Base-by-base conservation (phyloP, 106 monocot genomes). In the Dendrobium huoshanense region DNA sequence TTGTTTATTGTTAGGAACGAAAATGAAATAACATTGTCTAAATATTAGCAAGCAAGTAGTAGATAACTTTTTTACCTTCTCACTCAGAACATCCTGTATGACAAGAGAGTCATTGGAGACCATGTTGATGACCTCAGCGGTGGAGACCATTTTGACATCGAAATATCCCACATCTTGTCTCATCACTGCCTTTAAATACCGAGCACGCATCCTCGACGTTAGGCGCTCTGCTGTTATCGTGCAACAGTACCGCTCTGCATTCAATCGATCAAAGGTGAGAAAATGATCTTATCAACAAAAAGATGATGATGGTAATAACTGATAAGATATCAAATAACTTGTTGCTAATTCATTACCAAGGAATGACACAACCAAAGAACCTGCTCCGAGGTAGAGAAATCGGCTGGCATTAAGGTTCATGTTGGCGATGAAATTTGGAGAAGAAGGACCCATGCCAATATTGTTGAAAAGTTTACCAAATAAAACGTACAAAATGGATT, bases 41-140 rank as follows among this genome's bases (percentile, higher is more conserved):
- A 37, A 37, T 37, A 37, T 37, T 37, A 37, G 3, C 37, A 37
- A 37, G 3, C 3, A 37, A 2, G 37, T 3, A 37, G 37, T 3
- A 37, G 37, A 37, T 2, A 3, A 37, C 37, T 37, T 37, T 37
- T 37, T 37, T 37, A 37, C 37, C 37, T 37, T 37, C 72, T 89
- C 94, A 33, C 86, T 79, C 47, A 94, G 85, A 55, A 82, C 84
- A 40, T 94, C 91, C 41, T 94, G 91, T 45, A 94, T 84, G 78
- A 89, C 67, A 43, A 91, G 89, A 49, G 83, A 85, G 77, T 94
- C 94, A 41, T 83, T 88, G 80, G 94, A 88, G 74, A 94, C 87
- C 41, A 89, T 85, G 77, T 87, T 91, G 83, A 93, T 81, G 75
- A 90, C 90, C 29, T 90, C 82, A 1, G 85, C 17, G 0, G 83